Evolutionary conservation across 352 stramenopile species (phyloP).

Genomic region (Globisporangium cylindrosporum): DNA sequence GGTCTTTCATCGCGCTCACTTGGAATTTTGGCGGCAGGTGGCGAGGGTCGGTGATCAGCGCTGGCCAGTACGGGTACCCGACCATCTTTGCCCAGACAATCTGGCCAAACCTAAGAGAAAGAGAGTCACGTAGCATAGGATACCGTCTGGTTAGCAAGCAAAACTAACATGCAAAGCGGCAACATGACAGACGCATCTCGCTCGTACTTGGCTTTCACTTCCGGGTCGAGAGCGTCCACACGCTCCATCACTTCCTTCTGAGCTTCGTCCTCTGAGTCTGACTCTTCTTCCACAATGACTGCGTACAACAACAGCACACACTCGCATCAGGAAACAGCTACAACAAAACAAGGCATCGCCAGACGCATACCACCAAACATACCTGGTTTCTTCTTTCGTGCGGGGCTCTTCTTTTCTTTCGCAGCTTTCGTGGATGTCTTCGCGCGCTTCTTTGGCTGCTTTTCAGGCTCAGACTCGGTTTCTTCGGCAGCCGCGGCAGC

Average conservation of each 20-base stretch:
- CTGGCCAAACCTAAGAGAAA: constrained; percentile 48
- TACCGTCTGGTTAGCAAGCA: background rate
- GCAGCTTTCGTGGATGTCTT: constrained; percentile 20
- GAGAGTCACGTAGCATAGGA: background rate
- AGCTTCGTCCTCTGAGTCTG: constrained; percentile 39
- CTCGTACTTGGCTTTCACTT: constrained; percentile 53
- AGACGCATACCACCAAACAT: background rate
- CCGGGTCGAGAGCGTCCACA: constrained; percentile 49
- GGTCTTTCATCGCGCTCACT: constrained; percentile 39
- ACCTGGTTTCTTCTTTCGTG: constrained; percentile 46
- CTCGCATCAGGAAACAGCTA: background rate
- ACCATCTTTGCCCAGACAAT: constrained; percentile 85
- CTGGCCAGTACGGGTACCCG: constrained; percentile 80
- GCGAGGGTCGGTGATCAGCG: constrained; percentile 64
- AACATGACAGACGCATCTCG: background rate
- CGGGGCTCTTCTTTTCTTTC: constrained; percentile 29
- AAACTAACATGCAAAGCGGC: background rate
- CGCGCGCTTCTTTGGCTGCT: constrained; percentile 41
- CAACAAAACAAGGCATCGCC: background rate
- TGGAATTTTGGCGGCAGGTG: constrained; percentile 47
- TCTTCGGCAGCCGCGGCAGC: constrained; percentile 23
- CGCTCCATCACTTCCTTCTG: constrained; percentile 31
- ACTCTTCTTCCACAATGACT: constrained; percentile 23
- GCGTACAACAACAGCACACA: constrained; percentile 1
- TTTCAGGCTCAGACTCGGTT: constrained; percentile 50